Base-by-base conservation (phyloP, 371 early-diverging fungal genomes). In the Haplosporangium sp. region DNA sequence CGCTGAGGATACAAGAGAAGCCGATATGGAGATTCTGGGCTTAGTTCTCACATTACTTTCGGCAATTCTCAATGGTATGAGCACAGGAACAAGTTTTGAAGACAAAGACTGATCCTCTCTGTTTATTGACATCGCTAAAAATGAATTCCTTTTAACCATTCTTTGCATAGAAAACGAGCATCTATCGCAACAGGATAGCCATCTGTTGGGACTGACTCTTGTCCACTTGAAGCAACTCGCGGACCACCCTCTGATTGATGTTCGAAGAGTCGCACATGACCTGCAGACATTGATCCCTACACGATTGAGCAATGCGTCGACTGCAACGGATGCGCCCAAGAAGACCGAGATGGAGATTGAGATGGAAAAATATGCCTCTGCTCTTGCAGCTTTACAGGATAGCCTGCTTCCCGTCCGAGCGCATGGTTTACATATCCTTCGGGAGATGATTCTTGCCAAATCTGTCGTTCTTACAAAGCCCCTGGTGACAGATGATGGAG, bases 381-480 rank as follows among this genome's bases (percentile, higher is more conserved):
- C 96, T 0, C 81, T 97, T 85, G 88, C 90, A 23, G 94, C 95
- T 13, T 77, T 95, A 0, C 88, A 87, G 56, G 92, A 93, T 68
- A 89, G 90, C 12, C 75, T 97, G 37, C 80, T 96, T 23, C 97
- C 97, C 0, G 91, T 97, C 2, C 88, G 92, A 18, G 97, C 96
- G 2, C 93, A 94, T 59, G 97, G 97, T 2, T 89, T 96, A 61
- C 87, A 87, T 10, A 88, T 91, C 62, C 72, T 97, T 55, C 88
- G 92, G 40, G 89, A 92, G 62, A 84, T 96, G 91, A 87, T 95
- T 0, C 77, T 92, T n/a, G 77, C 83, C 3, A 88, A 85, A 56
- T 79, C 80, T 18, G 61, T 79, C 29, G 68, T 69, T 20, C 55
- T 72, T 16, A 68, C 69, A 10, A 58, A 88, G 85, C 79, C 86